These are phyloP conservation scores for Phaffia tasmanica DNA, from an alignment of 768 basidiomycete genomes.

Conservation along the genomic window DNA sequence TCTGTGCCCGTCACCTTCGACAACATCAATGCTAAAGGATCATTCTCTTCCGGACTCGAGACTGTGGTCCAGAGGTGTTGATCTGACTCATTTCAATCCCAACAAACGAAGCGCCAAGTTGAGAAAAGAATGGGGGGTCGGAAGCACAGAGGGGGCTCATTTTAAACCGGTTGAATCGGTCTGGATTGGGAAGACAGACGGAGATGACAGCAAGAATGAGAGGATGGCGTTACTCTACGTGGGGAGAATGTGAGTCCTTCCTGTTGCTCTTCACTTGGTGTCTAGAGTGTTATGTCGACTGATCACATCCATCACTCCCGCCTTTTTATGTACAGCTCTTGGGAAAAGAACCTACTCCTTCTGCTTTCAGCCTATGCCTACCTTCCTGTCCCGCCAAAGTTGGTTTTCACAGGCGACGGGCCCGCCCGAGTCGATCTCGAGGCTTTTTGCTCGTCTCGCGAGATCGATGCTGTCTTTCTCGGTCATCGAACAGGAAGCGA, in stretches of 20 bases:
- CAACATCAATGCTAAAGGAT: constrained; percentile 35
- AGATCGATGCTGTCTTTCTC: constrained; percentile 39
- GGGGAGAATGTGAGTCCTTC: constrained; percentile 36
- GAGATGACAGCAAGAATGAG: not conserved
- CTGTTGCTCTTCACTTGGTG: not conserved
- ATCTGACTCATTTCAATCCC: constrained; percentile 38
- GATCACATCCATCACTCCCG: not conserved
- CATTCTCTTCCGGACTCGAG: constrained; percentile 37
- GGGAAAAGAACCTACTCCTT: constrained; percentile 44
- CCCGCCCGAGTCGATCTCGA: constrained; percentile 39
- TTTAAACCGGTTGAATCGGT: not conserved
- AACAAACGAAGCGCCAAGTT: constrained; percentile 31
- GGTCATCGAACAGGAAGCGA: constrained; percentile 39
- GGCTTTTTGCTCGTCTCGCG: constrained; percentile 32
- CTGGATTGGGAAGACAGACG: not conserved
- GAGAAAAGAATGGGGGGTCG: constrained; percentile 35
- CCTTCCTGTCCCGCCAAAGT: constrained; percentile 34
- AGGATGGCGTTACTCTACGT: constrained; percentile 38
- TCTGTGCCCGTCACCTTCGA: constrained; percentile 41
- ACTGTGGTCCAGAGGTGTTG: constrained; percentile 42
- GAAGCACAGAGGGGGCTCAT: not conserved
- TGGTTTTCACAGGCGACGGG: constrained; percentile 43
- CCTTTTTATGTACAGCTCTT: constrained; percentile 31
- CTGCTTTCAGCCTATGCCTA: constrained; percentile 39
- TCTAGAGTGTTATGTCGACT: not conserved